These are phyloP conservation scores for Yarrowia sp. DNA, from an alignment of 805 yeast species.

Conservation along the genomic window DNA sequence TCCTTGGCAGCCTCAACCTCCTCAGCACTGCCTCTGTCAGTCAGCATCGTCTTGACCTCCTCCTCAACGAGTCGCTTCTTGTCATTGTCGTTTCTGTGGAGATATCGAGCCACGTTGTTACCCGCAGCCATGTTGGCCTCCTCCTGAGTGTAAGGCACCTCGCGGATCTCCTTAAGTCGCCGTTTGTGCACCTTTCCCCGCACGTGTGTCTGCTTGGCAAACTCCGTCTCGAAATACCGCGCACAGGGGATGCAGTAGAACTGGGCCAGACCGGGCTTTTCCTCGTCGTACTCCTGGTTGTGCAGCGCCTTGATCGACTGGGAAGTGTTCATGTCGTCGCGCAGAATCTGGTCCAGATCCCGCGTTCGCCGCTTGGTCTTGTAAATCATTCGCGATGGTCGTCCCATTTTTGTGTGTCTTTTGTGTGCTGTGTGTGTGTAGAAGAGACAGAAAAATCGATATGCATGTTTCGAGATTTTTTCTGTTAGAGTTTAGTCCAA, in stretches of 20 bases:
- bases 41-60: slow-evolving; percentile 25
- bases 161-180: slow-evolving; percentile 70
- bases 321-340: slow-evolving; percentile 64
- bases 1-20: slow-evolving; percentile 16
- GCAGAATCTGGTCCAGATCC: slow-evolving; percentile 74
- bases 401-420: slow-evolving; percentile 61
- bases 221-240: slow-evolving; percentile 78
- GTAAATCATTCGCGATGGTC: slow-evolving; percentile 76
- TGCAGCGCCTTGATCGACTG: slow-evolving; percentile 64
- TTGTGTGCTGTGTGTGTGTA: not conserved
- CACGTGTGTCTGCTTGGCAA: slow-evolving; percentile 68
- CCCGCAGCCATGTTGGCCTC: slow-evolving; percentile 95
- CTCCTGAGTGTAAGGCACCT: slow-evolving; percentile 78
- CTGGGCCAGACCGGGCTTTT: slow-evolving; percentile 91
- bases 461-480: slow-evolving; percentile 6
- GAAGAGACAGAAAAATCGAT: not conserved
- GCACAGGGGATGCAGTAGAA: slow-evolving; percentile 94
- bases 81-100: slow-evolving; percentile 60
- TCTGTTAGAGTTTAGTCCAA: not conserved
- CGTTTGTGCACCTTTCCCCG: slow-evolving; percentile 82
- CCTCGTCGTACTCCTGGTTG: slow-evolving; percentile 85
- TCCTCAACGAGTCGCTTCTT: slow-evolving; percentile 47
- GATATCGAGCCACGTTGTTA: slow-evolving; percentile 62
- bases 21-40: slow-evolving; percentile 41
- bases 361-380: slow-evolving; percentile 58